Evolutionary conservation across 1,284 basidiomycete species (phyloP), one percentile per base, ranked within the genome.

Genomic region (Papiliotrema laurentii): DNA sequence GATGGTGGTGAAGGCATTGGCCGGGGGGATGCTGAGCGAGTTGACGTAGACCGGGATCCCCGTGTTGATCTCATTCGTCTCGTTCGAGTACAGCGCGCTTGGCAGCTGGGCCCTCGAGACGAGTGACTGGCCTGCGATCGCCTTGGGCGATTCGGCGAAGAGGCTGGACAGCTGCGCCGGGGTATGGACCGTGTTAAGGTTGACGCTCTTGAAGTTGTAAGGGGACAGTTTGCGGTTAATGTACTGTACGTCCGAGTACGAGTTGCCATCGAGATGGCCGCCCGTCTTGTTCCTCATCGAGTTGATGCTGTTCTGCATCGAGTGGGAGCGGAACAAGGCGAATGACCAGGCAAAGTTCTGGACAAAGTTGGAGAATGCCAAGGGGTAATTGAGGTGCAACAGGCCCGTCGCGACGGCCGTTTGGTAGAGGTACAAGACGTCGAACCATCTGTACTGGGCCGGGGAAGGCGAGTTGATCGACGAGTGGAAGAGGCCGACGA

Each of bases 311-410:
- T 72, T 65, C 68, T 97, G 89, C 44, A 97, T 78, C 11, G 79
- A 69, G 5, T 78, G 75, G 21, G 82, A 77, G 37, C 81, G 71
- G 66, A 97, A 82, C n/a, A 97, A 75, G 0, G 88, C 89, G 60
- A 94, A 73, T 0, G 87, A 80, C 92, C 92, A 97, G 1, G 84
- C 81, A 61, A 96, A 94, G 69, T 96, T 96, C 59, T 84, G 78
- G 1, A 86, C 79, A 62, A 85, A 96, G 18, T 84, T 79, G 50
- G 82, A 79, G 69, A 90, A 96, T 13, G 86, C 81, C 35, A 81
- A 80, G 1, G 94, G 89, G 67, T 90, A 96, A 70, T 94, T 88
- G 62, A 97, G 80, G 57, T 82, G 81, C 53, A 97, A 79, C 59
- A 97, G 78, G 4, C 77, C 86, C 2, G 85, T 83, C 25, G 81